A percentile compares a stretch with the other conserved stretches of the same genome.
phyloP scores from a whole-genome alignment of 2,329 filamentous ascomycete species.

The Cordyceps fumosorosea region DNA sequence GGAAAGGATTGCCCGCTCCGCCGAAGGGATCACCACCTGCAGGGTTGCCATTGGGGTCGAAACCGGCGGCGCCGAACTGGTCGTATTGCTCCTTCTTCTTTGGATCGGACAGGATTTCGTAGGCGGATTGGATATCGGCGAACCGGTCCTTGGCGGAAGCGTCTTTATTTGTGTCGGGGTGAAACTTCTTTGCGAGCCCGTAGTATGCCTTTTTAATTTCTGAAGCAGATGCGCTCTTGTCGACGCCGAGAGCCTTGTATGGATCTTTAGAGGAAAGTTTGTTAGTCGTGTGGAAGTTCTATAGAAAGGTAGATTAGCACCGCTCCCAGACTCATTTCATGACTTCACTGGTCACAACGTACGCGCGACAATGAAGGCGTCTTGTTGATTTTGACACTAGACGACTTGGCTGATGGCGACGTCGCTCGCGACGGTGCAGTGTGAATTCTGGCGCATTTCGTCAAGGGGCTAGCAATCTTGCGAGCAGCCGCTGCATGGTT shows the following conservation, averaged over 20 bases:
- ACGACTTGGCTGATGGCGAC: constrained; percentile 17
- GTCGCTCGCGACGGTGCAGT: constrained; percentile 20
- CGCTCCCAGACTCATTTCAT: not conserved
- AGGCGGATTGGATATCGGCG: constrained; percentile 83
- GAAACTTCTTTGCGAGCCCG: constrained; percentile 92
- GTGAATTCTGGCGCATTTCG: constrained; percentile 30
- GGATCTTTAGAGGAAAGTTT: constrained; percentile 62
- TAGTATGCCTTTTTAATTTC: constrained; percentile 99
- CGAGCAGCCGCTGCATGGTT: constrained; percentile 33
- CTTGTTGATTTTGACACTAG: constrained; percentile 15
- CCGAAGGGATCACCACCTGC: constrained; percentile 54
- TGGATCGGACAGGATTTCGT: constrained; percentile 86
- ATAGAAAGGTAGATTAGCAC: constrained; percentile 4
- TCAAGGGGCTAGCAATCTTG: constrained; percentile 34
- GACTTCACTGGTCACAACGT: constrained; percentile 15
- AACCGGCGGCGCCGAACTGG: constrained; percentile 80
- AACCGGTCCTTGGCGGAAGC: constrained; percentile 90
- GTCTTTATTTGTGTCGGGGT: constrained; percentile 98
- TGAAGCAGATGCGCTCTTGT: constrained; percentile 68
- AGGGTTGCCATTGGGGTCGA: constrained; percentile 66
- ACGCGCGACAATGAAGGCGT: constrained; percentile 22
- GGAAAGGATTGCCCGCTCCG: constrained; percentile 59
- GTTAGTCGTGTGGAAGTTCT: constrained; percentile 57
- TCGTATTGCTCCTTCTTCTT: constrained; percentile 92
- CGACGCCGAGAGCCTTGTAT: constrained; percentile 79